Conservation (phyloP, 192 early-diverging fungal species). For the Coemansia sp. region DNA sequence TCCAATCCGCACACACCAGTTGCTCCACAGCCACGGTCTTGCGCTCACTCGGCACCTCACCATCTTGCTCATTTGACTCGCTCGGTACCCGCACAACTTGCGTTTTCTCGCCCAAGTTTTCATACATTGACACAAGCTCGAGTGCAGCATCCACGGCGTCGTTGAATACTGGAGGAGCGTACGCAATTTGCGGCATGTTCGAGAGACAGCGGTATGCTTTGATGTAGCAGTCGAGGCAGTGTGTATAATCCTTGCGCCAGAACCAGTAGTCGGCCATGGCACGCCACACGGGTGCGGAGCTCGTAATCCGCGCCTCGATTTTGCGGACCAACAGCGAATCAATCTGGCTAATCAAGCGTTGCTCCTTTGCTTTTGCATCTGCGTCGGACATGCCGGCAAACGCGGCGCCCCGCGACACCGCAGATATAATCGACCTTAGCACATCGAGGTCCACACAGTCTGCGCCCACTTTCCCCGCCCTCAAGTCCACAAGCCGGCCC, state of each 20-base stretch:
- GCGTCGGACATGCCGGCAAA: slow-evolving; percentile 15
- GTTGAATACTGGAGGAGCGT: slow-evolving; percentile 70
- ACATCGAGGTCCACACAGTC: slow-evolving; percentile 79
- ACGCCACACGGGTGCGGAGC: slow-evolving; percentile 71
- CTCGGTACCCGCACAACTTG: slow-evolving; percentile 43
- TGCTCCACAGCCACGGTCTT: slow-evolving; percentile 42
- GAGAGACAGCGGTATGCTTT: slow-evolving; percentile 83
- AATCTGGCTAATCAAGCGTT: slow-evolving; percentile 35
- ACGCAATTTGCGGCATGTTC: slow-evolving; percentile 72
- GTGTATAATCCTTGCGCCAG: slow-evolving; percentile 60
- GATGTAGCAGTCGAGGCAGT: slow-evolving; percentile 72
- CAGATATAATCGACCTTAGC: slow-evolving; percentile 68
- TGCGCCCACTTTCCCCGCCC: slow-evolving; percentile 50
- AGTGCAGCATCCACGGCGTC: slow-evolving; percentile 68
- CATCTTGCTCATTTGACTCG: slow-evolving; percentile 22
- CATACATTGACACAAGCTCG: slow-evolving; percentile 76
- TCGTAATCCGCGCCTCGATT: slow-evolving; percentile 78
- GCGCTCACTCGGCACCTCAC: slow-evolving; percentile 1
- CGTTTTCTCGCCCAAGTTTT: slow-evolving; percentile 64
- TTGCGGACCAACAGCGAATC: slow-evolving; percentile 63
- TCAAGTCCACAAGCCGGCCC: slow-evolving; percentile 77
- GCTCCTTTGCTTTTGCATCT: slow-evolving; percentile 56
- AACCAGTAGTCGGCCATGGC: slow-evolving; percentile 77
- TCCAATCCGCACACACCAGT: slow-evolving; percentile 84
- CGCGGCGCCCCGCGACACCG: slow-evolving; percentile 56